phyloP scores from a whole-genome alignment of 495 filamentous ascomycete species.

The Annulohypoxylon maeteangense region DNA sequence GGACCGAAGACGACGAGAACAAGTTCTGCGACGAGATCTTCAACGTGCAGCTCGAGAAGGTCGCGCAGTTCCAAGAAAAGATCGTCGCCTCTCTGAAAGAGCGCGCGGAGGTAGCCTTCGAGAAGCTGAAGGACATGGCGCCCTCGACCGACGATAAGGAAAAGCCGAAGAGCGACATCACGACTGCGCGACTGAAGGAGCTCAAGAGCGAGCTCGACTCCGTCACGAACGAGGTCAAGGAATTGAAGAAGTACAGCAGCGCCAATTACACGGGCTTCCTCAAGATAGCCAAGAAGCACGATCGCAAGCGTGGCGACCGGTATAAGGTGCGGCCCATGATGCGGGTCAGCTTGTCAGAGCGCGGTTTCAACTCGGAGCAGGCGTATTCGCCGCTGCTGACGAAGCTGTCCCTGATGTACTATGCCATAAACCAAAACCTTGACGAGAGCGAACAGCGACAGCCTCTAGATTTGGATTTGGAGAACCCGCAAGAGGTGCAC shows the following conservation, averaged over 20 bases:
- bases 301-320: constrained; percentile 79
- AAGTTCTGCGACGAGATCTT: constrained; percentile 93
- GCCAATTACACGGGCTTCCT: constrained; percentile 98
- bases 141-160: constrained; percentile 52
- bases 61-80: constrained; percentile 85
- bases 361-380: constrained; percentile 91
- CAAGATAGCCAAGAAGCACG: constrained; percentile 98
- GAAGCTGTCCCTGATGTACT: constrained; percentile 94
- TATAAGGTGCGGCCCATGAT: constrained; percentile 92
- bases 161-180: constrained; percentile 54
- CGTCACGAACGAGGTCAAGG: constrained; percentile 90
- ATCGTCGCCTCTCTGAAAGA: constrained; percentile 77
- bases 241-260: constrained; percentile 92
- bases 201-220: constrained; percentile 81
- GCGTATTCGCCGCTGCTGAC: constrained; percentile 91
- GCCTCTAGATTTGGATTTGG: constrained; percentile 49
- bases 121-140: constrained; percentile 68
- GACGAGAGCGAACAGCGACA: constrained; percentile 58
- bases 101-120: constrained; percentile 68
- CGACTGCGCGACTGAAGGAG: constrained; percentile 69
- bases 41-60: constrained; percentile 95
- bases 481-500: constrained; percentile 55
- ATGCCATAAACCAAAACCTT: constrained; percentile 85
- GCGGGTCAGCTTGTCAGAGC: constrained; percentile 83
- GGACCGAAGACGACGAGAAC: constrained; percentile 97